Evolutionary conservation across 192 early-diverging fungal species (phyloP), one percentile per base, ranked within the genome.

Genomic region (Coemansia sp.): DNA sequence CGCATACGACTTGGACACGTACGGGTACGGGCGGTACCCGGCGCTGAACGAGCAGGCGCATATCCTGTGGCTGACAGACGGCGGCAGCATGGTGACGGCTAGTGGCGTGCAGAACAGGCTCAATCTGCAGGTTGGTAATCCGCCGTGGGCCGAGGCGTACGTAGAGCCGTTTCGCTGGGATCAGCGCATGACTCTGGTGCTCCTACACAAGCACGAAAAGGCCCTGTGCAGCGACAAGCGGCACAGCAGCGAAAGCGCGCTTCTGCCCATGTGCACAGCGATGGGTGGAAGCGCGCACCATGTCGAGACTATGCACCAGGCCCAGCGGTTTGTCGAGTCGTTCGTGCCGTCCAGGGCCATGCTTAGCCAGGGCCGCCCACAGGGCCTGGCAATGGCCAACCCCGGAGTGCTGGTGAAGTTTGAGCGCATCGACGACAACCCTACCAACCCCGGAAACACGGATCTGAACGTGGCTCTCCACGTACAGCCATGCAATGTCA

Each of bases 111-210:
- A 66, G 27, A 77, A 79, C 29, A 72, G 86, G 78, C 66, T 91
- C 2, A 80, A 86, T 38, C 78, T 88, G 26, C 85, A 82, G 5
- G 71, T 67, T 10, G 67, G 54, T 44, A 65, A 62, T 32, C 66
- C 79, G 4, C 80, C 85, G 8, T 87, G 87, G 41, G 73, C 71
- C 7, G 77, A 83, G 41, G 61, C 78, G 10, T 88, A 85, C 47
- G 46, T 71, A 6, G 87, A 91, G 66, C 89, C 89, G 28, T 89
- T 90, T 29, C 66, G 89, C 18, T 91, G 89, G 89, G 86, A 91
- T 44, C 87, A 91, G 44, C 60, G 82, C 2, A 54, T 91, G 25
- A 78, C 70, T 31, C 79, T 87, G 3, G 67, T 91, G 23, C 60
- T 85, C 32, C 54, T 89, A 17, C 66, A 80, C 44, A 79, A 78